phyloP scores from a whole-genome alignment of 1,284 basidiomycete genomes.

The Termitomyces sp. region DNA sequence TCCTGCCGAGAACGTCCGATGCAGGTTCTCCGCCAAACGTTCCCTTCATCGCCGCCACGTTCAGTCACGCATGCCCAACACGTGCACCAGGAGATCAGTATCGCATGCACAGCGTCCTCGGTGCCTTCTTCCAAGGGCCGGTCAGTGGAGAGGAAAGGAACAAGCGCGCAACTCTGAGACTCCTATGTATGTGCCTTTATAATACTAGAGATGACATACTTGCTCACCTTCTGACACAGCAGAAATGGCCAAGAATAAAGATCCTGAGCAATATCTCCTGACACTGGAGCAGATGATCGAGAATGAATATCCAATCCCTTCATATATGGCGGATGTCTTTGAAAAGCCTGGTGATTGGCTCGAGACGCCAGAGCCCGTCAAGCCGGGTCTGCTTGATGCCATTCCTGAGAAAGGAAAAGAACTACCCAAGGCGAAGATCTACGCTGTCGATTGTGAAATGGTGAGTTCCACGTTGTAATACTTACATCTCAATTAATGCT shows the following conservation, averaged over 20 bases:
- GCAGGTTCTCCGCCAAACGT: slow-evolving; percentile 36
- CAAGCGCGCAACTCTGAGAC: slow-evolving; percentile 48
- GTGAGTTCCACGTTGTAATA: slow-evolving; percentile 32
- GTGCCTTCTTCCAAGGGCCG: slow-evolving; percentile 75
- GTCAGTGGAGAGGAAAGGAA: slow-evolving; percentile 77
- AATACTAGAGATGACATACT: background rate
- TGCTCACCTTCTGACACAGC: slow-evolving; percentile 32
- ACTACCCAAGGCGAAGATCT: slow-evolving; percentile 40
- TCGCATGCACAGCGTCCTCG: slow-evolving; percentile 81
- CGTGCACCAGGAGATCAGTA: slow-evolving; percentile 82
- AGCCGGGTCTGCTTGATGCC: slow-evolving; percentile 24
- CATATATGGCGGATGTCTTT: slow-evolving; percentile 69
- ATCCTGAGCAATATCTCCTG: slow-evolving; percentile 69
- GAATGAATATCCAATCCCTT: slow-evolving; percentile 84
- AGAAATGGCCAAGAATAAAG: slow-evolving; percentile 53
- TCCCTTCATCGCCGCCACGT: slow-evolving; percentile 77
- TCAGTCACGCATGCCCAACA: slow-evolving; percentile 88
- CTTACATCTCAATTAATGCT: background rate
- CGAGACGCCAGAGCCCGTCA: slow-evolving; percentile 62
- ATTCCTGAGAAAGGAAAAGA: slow-evolving; percentile 20
- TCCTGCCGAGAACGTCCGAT: slow-evolving; percentile 31
- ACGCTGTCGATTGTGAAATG: slow-evolving; percentile 92
- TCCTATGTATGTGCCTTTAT: slow-evolving; percentile 42
- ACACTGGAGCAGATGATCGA: slow-evolving; percentile 83
- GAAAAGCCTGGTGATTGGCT: slow-evolving; percentile 61